Percentiles rank a stretch among this genome's conserved stretches.
Evolutionary conservation across 139 green algal species (phyloP).

Genomic region (Klebsormidium nitens): DNA sequence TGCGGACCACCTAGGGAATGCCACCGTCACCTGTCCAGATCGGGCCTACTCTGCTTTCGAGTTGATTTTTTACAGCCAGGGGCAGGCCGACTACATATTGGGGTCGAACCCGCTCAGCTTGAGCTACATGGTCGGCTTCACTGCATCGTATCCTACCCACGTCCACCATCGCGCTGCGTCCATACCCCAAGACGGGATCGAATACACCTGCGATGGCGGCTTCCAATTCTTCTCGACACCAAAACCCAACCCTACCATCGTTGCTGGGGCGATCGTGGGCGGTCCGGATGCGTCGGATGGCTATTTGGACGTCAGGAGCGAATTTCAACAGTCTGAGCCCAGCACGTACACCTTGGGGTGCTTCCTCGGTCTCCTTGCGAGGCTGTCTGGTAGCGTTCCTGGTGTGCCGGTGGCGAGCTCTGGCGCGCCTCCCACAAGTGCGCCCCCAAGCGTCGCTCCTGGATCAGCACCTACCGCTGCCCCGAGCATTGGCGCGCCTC

Average conservation of each 20-base stretch:
- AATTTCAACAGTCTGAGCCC: conserved; percentile 2
- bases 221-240: background rate
- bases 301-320: background rate
- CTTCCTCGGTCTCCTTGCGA: too few species aligned
- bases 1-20: background rate
- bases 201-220: background rate
- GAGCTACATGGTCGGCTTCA: conserved; percentile 38
- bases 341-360: background rate
- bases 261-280: background rate
- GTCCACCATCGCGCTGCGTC: conserved; percentile 34
- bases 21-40: background rate
- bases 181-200: background rate
- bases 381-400: too few species aligned
- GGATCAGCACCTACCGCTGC: too few species aligned
- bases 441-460: too few species aligned
- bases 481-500: too few species aligned
- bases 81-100: conserved; percentile 35
- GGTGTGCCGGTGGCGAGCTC: too few species aligned
- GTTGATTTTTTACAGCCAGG: background rate
- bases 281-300: background rate
- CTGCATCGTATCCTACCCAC: conserved; percentile 15
- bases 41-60: background rate
- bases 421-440: too few species aligned
- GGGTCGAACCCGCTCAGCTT: conserved; percentile 11
- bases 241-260: conserved; percentile 4